A percentile compares a stretch with the other conserved stretches of the same genome.
Evolutionary conservation across 164 flowering plant genomes (phyloP).

Genomic region (Liriodendron chinense): DNA sequence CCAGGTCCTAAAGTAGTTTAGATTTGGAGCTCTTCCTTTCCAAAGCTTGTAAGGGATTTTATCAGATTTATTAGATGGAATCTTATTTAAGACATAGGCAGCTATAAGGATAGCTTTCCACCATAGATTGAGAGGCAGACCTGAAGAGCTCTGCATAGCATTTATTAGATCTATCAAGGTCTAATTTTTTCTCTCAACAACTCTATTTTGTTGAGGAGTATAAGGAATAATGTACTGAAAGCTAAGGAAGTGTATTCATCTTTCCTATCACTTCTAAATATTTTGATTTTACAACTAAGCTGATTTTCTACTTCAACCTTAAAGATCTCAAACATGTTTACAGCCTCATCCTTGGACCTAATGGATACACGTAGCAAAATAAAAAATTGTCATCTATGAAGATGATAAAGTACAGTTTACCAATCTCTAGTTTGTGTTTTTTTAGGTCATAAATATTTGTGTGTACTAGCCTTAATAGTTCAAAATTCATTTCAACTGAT

Average conservation of each 20-base stretch:
- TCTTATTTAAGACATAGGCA: too few relatives aligned
- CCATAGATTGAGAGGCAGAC: too few relatives aligned
- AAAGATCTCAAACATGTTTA: neutral
- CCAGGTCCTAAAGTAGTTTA: too few relatives aligned
- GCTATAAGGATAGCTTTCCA: too few relatives aligned
- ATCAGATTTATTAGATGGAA: too few relatives aligned
- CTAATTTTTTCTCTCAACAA: neutral
- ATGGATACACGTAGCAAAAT: conserved; percentile 7
- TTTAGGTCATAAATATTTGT: conserved; percentile 13
- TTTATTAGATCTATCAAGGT: too few relatives aligned
- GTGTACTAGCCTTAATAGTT: conserved; percentile 5
- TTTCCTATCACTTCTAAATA: neutral
- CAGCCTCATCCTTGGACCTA: neutral
- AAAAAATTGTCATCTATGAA: conserved; percentile 10
- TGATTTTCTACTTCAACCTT: neutral
- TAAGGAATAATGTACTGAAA: neutral
- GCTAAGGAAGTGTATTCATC: neutral
- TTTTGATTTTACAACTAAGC: neutral
- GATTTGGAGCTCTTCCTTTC: too few relatives aligned
- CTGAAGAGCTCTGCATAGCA: too few relatives aligned
- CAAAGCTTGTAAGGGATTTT: too few relatives aligned
- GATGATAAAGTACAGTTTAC: conserved; percentile 12
- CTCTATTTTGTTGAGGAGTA: neutral
- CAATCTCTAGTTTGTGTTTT: conserved; percentile 2
- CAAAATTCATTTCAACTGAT: neutral